A percentile compares a stretch with the other conserved stretches of the same genome.
phyloP scores from a whole-genome alignment of 176 grass and related monocot species.

The Elymus sibiricus region DNA sequence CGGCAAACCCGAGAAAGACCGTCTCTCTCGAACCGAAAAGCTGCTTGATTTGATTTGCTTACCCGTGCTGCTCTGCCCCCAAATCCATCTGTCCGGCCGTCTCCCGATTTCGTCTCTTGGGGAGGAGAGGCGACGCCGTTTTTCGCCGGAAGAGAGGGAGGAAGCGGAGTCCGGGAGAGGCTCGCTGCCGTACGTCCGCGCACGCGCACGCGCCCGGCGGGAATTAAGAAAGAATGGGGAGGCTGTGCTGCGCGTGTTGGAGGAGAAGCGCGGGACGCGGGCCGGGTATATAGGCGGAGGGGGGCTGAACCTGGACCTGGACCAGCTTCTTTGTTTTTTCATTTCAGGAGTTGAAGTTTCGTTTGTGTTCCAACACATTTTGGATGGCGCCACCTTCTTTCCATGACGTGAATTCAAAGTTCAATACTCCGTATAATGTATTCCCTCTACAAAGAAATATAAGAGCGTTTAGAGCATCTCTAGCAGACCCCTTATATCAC shows the following conservation, averaged over 20 bases:
- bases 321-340: not conserved
- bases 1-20: not conserved
- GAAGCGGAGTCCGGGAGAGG: not conserved
- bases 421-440: not conserved
- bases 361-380: not conserved
- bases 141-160: not conserved
- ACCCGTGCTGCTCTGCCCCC: constrained; percentile 32
- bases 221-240: not conserved
- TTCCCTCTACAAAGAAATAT: too few relatives aligned
- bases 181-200: not conserved
- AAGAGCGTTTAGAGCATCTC: too few relatives aligned
- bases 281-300: not conserved
- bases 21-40: not conserved
- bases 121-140: not conserved
- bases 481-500: too few relatives aligned
- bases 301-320: not conserved
- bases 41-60: constrained; percentile 27
- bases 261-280: not conserved
- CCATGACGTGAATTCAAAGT: not conserved
- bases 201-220: not conserved
- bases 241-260: not conserved
- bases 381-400: not conserved
- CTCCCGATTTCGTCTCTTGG: not conserved
- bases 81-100: constrained; percentile 25
- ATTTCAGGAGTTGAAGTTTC: not conserved